These are phyloP conservation scores for Globisporangium orthogonon DNA, from an alignment of 352 stramenopile species.

Conservation along the genomic window DNA sequence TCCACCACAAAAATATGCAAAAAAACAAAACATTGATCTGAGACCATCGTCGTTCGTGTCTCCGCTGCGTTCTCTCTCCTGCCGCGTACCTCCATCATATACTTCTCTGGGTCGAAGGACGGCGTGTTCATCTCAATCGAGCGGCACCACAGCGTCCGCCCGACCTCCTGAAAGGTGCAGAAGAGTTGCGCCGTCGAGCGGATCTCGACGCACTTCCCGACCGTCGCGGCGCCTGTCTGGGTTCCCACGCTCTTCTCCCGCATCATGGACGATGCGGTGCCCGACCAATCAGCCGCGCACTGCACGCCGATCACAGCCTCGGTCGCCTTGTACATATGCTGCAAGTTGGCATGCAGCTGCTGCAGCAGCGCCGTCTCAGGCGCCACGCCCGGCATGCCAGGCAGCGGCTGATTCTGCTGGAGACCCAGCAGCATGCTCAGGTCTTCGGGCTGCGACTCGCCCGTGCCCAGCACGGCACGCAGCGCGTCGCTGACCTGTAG, in stretches of 20 bases:
- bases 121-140: not conserved
- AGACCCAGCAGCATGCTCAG: not conserved
- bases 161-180: constrained; percentile 9
- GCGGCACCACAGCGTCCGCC: constrained; percentile 1
- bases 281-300: not conserved
- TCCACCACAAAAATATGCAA: not conserved
- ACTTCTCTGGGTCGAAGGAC: not conserved
- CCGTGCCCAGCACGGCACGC: not conserved
- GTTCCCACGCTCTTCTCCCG: not conserved
- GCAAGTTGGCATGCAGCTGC: not conserved
- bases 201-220: constrained; percentile 5
- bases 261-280: not conserved
- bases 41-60: too few species aligned
- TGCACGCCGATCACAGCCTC: not conserved
- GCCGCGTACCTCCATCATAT: not conserved
- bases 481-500: constrained; percentile 1
- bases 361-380: not conserved
- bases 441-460: not conserved
- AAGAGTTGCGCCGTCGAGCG: not conserved
- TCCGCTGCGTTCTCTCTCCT: too few species aligned
- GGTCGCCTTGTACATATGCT: constrained; percentile 2
- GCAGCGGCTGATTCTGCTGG: not conserved
- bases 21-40: too few species aligned
- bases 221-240: not conserved
- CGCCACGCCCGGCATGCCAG: not conserved